Base-by-base conservation (phyloP, 495 filamentous ascomycete genomes). In the Penicillium coprophilum region DNA sequence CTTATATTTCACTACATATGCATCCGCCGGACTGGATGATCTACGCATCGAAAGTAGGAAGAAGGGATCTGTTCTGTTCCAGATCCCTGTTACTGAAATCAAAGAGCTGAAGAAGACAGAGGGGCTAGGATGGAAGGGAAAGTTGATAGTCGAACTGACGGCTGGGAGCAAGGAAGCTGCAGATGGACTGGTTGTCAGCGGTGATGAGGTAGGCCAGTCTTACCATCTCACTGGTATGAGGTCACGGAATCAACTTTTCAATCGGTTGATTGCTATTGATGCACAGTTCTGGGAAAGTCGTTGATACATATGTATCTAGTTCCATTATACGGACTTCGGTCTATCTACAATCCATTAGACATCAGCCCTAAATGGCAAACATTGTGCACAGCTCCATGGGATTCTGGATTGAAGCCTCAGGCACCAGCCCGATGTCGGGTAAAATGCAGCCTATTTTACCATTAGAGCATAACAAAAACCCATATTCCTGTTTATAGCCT, bases 261-360 rank as follows among this genome's bases (percentile, higher is more conserved):
- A 96, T 74, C 82, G 92, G 20, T 62, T 96, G 56, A 71, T 94
- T 50, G 86, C 90, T 3, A 88, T 96, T 63, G 90, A 89, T 28
- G 83, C 81, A 43, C 90, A 96, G 81, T 90, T 90, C 75, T 96
- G 91, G 91, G 88, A 92, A 77, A 82, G 82, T 61, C 89, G 84
- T 81, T 96, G 65, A 80, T 57, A 36, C 61, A 60, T 89, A 88
- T 84, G 17, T 27, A 23, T 9, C 19, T 20, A n/a, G 8, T 15
- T 11, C 44, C 7, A 6, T 36, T 0, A 13, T 36, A n/a, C 13
- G 15, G 32, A 13, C 15, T 36, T 6, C n/a, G 4, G 12, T 15
- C 1, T 34, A 34, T 34, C 5, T 38, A 17, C 0, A 27, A 24
- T 24, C 24, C 7, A 27, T 6, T 27, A 27, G 3, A 27, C 7